Evolutionary conservation across 805 yeast genomes (phyloP).

Genomic region (Ogataea thermomethanolica): DNA sequence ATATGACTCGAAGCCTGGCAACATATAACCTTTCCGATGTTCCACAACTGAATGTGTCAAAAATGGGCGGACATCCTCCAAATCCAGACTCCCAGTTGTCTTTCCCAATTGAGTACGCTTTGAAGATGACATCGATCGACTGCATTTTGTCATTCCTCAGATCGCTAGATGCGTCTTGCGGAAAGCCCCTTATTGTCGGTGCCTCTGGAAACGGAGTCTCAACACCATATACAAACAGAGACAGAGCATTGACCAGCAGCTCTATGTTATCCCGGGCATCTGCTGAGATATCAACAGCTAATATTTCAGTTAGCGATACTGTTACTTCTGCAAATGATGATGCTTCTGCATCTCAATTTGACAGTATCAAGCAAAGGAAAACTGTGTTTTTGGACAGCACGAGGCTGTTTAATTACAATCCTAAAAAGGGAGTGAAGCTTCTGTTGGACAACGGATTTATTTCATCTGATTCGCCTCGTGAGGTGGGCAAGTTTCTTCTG

Average conservation of each 20-base stretch:
- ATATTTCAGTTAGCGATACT: slow-evolving; percentile 14
- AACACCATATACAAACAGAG: slow-evolving; percentile 10
- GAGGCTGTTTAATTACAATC: slow-evolving; percentile 76
- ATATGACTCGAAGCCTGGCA: slow-evolving; percentile 53
- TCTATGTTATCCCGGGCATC: slow-evolving; percentile 29
- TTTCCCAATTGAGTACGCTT: slow-evolving; percentile 77
- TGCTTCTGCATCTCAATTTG: slow-evolving; percentile 63
- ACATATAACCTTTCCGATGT: slow-evolving; percentile 72
- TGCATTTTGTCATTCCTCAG: slow-evolving; percentile 79
- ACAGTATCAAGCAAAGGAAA: slow-evolving; percentile 76
- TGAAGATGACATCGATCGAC: slow-evolving; percentile 76
- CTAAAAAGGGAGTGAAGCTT: slow-evolving; percentile 70
- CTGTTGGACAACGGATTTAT: slow-evolving; percentile 66
- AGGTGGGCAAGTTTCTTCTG: slow-evolving; percentile 72
- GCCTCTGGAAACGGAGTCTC: slow-evolving; percentile 2
- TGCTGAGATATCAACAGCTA: slow-evolving; percentile 22
- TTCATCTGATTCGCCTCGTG: slow-evolving; percentile 52
- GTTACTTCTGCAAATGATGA: slow-evolving; percentile 14
- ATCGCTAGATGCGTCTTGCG: slow-evolving; percentile 85
- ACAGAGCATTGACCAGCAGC: slow-evolving; percentile 15
- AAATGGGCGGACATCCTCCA: slow-evolving; percentile 51
- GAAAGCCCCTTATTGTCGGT: slow-evolving; percentile 37
- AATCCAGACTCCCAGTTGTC: slow-evolving; percentile 49
- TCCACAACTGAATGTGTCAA: slow-evolving; percentile 71
- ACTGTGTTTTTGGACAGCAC: slow-evolving; percentile 77